Evolutionary conservation across 2,329 filamentous ascomycete genomes (phyloP).

Genomic region (Bipolaris victoriae): DNA sequence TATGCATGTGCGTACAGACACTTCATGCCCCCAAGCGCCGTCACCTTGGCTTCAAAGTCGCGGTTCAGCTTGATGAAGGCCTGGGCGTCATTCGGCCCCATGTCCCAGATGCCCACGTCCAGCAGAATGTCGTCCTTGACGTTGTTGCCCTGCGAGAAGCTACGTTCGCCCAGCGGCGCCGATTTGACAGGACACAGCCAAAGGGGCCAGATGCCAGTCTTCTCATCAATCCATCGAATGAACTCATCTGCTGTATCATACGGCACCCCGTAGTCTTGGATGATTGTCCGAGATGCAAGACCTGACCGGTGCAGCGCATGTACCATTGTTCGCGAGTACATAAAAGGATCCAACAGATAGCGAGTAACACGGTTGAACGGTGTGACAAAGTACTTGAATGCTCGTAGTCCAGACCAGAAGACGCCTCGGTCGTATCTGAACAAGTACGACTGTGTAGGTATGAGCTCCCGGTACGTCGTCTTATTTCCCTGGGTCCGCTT

Average conservation of each 20-base stretch:
- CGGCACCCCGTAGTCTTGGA: constrained; percentile 69
- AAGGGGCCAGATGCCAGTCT: constrained; percentile 61
- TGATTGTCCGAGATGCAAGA: constrained; percentile 61
- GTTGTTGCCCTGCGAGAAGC: constrained; percentile 40
- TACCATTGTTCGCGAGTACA: constrained; percentile 68
- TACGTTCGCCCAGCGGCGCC: constrained; percentile 29
- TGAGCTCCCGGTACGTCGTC: constrained; percentile 44
- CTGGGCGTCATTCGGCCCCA: constrained; percentile 63
- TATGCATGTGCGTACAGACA: constrained; percentile 89
- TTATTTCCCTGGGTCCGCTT: constrained; percentile 15
- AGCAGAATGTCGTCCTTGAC: constrained; percentile 40
- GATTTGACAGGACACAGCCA: constrained; percentile 63
- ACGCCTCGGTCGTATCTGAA: constrained; percentile 69
- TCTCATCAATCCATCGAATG: constrained; percentile 57
- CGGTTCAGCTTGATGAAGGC: constrained; percentile 74
- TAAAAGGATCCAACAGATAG: constrained; percentile 64
- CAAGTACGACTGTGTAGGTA: constrained; percentile 61
- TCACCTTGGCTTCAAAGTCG: constrained; percentile 72
- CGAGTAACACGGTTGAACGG: constrained; percentile 67
- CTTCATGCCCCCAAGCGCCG: constrained; percentile 76
- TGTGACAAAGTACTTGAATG: constrained; percentile 65
- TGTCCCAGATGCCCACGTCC: constrained; percentile 76
- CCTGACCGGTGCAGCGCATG: constrained; percentile 66
- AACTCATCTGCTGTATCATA: constrained; percentile 59
- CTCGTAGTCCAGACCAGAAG: constrained; percentile 68